Conservation (phyloP, 495 filamentous ascomycete species). For the Peziza echinospora region DNA sequence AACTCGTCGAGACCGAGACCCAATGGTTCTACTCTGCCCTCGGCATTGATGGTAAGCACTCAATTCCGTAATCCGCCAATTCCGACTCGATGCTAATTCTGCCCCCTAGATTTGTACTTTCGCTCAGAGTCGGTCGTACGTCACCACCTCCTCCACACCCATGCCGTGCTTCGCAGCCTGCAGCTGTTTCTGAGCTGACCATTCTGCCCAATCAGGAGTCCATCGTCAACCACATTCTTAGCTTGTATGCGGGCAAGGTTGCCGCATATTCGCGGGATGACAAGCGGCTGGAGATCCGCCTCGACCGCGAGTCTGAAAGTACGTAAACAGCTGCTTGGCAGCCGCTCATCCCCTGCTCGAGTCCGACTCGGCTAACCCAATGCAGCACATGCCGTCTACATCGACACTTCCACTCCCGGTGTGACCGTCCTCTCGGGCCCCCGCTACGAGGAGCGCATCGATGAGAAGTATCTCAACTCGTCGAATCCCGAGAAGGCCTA, state of each 20-base stretch:
- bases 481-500: conserved; percentile 36
- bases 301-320: conserved; percentile 58
- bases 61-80: background rate
- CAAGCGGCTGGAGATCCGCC: conserved; percentile 73
- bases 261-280: conserved; percentile 87
- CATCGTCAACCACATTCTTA: conserved; percentile 83
- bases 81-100: conserved; percentile 6
- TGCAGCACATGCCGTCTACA: conserved; percentile 98
- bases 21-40: conserved; percentile 94
- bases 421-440: conserved; percentile 52
- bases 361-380: too few relatives aligned
- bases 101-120: conserved; percentile 67
- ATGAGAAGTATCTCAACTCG: conserved; percentile 70
- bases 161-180: background rate
- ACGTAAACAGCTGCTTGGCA: background rate
- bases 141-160: too few relatives aligned
- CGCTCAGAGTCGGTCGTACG: conserved; percentile 52
- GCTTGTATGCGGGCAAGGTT: conserved; percentile 90
- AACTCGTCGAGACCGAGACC: conserved; percentile 66
- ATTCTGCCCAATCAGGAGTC: conserved; percentile 34
- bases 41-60: conserved; percentile 47
- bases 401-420: conserved; percentile 86
- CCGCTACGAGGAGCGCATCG: conserved; percentile 78
- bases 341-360: too few relatives aligned
- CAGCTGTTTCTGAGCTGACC: background rate